phyloP scores from a whole-genome alignment of 495 filamentous ascomycete genomes.

The Pyrenula massariospora region DNA sequence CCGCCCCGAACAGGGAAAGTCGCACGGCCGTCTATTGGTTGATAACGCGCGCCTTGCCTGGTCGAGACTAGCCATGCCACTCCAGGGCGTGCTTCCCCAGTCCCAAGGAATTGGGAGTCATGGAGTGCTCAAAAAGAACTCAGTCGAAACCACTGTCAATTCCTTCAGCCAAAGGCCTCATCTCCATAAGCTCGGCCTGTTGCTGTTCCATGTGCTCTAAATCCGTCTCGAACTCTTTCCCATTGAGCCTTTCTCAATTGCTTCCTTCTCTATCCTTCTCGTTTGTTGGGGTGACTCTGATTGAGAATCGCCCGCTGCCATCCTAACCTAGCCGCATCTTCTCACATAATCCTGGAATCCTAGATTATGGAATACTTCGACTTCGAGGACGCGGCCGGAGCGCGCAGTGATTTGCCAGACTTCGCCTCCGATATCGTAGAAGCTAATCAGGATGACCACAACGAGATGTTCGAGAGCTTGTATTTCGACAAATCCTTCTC shows the following conservation, averaged over 20 bases:
- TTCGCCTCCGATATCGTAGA: slow-evolving; percentile 27
- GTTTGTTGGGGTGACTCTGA: too few species aligned
- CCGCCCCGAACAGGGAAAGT: not conserved
- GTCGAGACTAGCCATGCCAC: not conserved
- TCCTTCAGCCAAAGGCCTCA: not conserved
- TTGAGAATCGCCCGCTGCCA: too few species aligned
- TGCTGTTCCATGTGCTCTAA: not conserved
- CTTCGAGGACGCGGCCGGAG: slow-evolving; percentile 36
- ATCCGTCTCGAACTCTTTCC: not conserved
- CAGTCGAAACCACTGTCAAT: not conserved
- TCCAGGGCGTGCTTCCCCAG: not conserved
- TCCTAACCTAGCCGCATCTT: not conserved
- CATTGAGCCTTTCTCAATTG: not conserved
- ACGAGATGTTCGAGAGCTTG: slow-evolving; percentile 22
- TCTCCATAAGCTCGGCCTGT: not conserved
- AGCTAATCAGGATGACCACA: slow-evolving; percentile 22
- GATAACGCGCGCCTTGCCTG: not conserved
- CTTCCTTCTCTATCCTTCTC: not conserved
- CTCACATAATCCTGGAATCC: not conserved
- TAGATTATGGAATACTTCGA: slow-evolving; percentile 39
- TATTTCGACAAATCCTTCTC: slow-evolving; percentile 27
- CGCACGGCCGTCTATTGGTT: not conserved
- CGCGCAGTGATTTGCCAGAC: slow-evolving; percentile 25
- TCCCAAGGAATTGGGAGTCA: not conserved
- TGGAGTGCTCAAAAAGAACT: too few species aligned